Base-by-base conservation (phyloP, 441 rosid species). In the Sinapis alba region DNA sequence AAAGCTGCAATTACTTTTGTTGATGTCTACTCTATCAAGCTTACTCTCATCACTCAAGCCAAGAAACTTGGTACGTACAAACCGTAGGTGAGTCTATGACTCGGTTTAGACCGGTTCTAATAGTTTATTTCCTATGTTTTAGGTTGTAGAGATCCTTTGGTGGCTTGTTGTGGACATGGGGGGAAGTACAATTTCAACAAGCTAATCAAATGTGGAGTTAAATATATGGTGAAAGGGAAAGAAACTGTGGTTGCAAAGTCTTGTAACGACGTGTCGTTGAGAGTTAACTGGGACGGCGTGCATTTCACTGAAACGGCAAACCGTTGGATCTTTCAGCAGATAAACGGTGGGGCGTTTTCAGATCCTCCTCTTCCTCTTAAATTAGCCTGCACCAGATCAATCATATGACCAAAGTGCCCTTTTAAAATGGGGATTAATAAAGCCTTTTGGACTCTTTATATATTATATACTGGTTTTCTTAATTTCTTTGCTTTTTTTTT, bases 81-180 rank as follows among this genome's bases (percentile, higher is more conserved):
- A 54, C 65, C 27, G 16, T 62, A 9, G 51, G 50, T 41, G 38
- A 57, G 15, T 63, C 6, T 50, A 18, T 0, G 18, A 9, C 2
- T 73, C 3, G 63, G 73, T 72, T 80, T 58, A 36, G 57, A 26
- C 61, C 15, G 2, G 63, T 71, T 61, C 12, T 68, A 19, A 50
- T 56, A 54, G 56, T 43, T 66, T 68, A 15, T 34, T 15, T 20
- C 6, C 45, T 28, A 10, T 32, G 62, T n/a, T 51, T 18, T 74
- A 86, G 84, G 78, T 34, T 72, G 73, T 58, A 68, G 18, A 10
- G 69, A 81, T 38, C 83, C 93, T 20, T 23, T 92, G 18, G 82
- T 84, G 11, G 90, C 92, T 23, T 93, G 97, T 20, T 95, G 98
- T 74, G 98, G 99, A 2, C 84, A 88, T 53, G 99, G 99, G 21